phyloP scores from a whole-genome alignment of 2,329 filamentous ascomycete genomes.

The Aplosporella prunicola region DNA sequence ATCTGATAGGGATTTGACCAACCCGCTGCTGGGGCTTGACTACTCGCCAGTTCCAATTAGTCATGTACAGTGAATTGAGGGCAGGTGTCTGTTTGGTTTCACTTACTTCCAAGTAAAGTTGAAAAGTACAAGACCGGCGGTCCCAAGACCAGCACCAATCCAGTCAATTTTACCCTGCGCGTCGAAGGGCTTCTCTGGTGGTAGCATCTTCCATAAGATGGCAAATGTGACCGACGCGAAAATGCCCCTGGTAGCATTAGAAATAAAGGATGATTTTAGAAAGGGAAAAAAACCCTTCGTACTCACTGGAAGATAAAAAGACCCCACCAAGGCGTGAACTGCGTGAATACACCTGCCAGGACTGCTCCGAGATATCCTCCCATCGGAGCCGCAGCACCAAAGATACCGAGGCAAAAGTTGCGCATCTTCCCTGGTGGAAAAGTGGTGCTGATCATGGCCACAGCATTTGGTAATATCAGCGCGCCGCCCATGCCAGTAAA shows the following conservation, averaged over 20 bases:
- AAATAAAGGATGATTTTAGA: no score
- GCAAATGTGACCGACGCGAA: background rate
- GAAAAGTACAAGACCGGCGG: slow-evolving; percentile 36
- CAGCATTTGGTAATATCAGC: slow-evolving; percentile 43
- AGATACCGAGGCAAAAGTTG: slow-evolving; percentile 39
- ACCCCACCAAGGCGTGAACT: slow-evolving; percentile 3
- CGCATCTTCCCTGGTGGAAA: slow-evolving; percentile 38
- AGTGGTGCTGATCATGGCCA: slow-evolving; percentile 41
- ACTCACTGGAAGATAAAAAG: no score
- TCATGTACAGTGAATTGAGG: background rate
- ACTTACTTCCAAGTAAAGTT: slow-evolving; percentile 44
- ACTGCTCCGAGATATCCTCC: slow-evolving; percentile 37
- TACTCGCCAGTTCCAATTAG: background rate
- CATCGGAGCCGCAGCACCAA: slow-evolving; percentile 39
- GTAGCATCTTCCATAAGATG: background rate
- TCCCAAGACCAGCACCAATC: slow-evolving; percentile 32
- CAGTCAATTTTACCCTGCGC: slow-evolving; percentile 32
- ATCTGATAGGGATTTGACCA: slow-evolving; percentile 38
- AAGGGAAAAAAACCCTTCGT: no score
- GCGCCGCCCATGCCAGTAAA: slow-evolving; percentile 44
- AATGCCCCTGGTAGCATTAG: no score
- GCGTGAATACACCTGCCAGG: slow-evolving; percentile 32
- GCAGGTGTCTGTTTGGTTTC: background rate
- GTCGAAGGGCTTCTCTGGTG: slow-evolving; percentile 23
- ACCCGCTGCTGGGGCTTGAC: slow-evolving; percentile 37